A percentile compares a stretch with the other conserved stretches of the same genome.
Evolutionary conservation across 1,284 basidiomycete genomes (phyloP).

Genomic region (Filobasidium uniguttulatum): DNA sequence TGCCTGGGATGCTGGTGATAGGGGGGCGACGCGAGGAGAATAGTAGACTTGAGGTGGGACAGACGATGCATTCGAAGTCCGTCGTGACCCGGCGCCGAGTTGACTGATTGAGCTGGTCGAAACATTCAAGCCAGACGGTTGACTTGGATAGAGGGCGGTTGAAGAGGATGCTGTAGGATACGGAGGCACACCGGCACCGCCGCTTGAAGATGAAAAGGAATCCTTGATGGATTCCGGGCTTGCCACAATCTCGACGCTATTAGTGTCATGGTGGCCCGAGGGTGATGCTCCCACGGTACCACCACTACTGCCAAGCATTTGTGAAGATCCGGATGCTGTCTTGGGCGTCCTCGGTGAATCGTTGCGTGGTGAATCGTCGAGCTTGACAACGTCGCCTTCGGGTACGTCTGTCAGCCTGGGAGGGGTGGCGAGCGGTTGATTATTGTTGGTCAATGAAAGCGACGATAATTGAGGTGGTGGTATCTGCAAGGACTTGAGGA

Average conservation of each 20-base stretch:
- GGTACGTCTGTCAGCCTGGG: neutral
- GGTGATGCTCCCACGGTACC: neutral
- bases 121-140: neutral
- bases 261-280: neutral
- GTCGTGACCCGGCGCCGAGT: neutral
- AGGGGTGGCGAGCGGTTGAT: neutral
- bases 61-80: neutral
- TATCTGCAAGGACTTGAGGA: too few species aligned
- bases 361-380: neutral
- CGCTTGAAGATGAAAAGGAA: neutral
- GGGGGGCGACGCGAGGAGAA: neutral
- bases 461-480: neutral
- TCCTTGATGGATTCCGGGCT: neutral
- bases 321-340: too few species aligned
- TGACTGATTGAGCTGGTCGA: neutral
- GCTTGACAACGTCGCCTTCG: neutral
- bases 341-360: too few species aligned
- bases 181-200: neutral
- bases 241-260: neutral
- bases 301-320: too few species aligned
- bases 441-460: neutral
- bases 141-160: neutral
- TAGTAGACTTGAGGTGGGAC: neutral
- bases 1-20: neutral
- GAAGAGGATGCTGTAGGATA: constrained; percentile 1